Evolutionary conservation across 1,284 basidiomycete species (phyloP).

Genomic region (Wallemia mellicola): DNA sequence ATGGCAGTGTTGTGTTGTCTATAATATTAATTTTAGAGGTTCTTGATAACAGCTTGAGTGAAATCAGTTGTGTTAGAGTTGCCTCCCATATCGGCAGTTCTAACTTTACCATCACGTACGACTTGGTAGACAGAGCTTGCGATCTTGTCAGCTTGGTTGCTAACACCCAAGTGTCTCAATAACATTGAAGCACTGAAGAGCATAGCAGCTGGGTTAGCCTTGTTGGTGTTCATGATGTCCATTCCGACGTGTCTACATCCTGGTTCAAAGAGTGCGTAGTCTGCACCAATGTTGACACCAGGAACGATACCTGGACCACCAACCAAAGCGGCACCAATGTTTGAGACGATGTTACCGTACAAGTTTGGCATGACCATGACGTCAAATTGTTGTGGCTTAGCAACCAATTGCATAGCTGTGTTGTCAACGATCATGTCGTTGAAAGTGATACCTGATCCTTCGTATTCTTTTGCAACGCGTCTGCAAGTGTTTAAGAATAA

Average conservation of each 20-base stretch:
- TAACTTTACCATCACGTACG: slow-evolving; percentile 60
- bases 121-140: slow-evolving; percentile 79
- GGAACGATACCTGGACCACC: slow-evolving; percentile 94
- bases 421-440: slow-evolving; percentile 99
- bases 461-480: slow-evolving; percentile 74
- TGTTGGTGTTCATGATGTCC: slow-evolving; percentile 91
- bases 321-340: slow-evolving; percentile 93
- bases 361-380: slow-evolving; percentile 85
- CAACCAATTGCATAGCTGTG: slow-evolving; percentile 96
- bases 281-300: slow-evolving; percentile 89
- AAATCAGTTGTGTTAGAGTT: slow-evolving; percentile 70
- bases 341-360: slow-evolving; percentile 91
- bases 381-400: slow-evolving; percentile 80
- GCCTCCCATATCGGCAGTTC: slow-evolving; percentile 85
- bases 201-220: slow-evolving; percentile 95
- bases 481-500: slow-evolving; percentile 98
- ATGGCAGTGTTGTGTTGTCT: not conserved
- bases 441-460: slow-evolving; percentile 61
- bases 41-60: slow-evolving; percentile 49
- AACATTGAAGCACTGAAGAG: slow-evolving; percentile 95
- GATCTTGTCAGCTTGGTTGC: slow-evolving; percentile 80
- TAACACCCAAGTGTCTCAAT: slow-evolving; percentile 85
- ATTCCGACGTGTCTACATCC: slow-evolving; percentile 95
- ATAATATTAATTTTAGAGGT: slow-evolving; percentile 9
- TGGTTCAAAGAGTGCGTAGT: slow-evolving; percentile 95